Conservation (phyloP, 192 early-diverging fungal species). For the Dissophora globulifera region DNA sequence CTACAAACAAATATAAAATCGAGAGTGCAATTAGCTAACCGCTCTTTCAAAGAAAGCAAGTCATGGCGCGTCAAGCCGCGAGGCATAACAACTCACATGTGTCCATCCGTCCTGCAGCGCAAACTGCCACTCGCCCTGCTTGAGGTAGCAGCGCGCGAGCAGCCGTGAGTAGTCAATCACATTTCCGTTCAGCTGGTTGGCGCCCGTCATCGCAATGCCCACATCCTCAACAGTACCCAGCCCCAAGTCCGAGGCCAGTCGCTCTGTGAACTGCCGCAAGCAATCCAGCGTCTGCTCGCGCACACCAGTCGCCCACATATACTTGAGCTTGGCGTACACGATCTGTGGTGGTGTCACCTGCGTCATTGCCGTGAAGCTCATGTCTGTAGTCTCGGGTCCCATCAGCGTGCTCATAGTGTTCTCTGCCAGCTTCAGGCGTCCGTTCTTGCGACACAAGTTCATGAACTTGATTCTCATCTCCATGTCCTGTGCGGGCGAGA, state of each 20-base stretch:
- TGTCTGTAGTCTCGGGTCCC: conserved; percentile 48
- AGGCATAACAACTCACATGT: conserved; percentile 23
- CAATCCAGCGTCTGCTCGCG: conserved; percentile 76
- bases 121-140: conserved; percentile 95
- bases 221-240: conserved; percentile 64
- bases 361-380: conserved; percentile 50
- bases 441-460: conserved; percentile 92
- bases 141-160: conserved; percentile 88
- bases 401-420: conserved; percentile 79
- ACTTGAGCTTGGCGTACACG: conserved; percentile 93
- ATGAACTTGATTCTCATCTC: conserved; percentile 97
- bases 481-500: conserved; percentile 91
- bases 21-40: background rate
- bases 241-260: conserved; percentile 77
- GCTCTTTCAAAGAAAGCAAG: no score
- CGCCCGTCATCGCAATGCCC: conserved; percentile 59
- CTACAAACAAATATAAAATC: conserved; percentile 16
- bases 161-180: conserved; percentile 62
- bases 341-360: conserved; percentile 73
- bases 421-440: conserved; percentile 80
- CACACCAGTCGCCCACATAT: conserved; percentile 82
- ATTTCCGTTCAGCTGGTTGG: conserved; percentile 55
- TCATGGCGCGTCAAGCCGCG: no score
- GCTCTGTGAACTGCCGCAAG: conserved; percentile 83
- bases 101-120: conserved; percentile 61